phyloP scores from a whole-genome alignment of 1,284 basidiomycete genomes.

The Mycena sp. region DNA sequence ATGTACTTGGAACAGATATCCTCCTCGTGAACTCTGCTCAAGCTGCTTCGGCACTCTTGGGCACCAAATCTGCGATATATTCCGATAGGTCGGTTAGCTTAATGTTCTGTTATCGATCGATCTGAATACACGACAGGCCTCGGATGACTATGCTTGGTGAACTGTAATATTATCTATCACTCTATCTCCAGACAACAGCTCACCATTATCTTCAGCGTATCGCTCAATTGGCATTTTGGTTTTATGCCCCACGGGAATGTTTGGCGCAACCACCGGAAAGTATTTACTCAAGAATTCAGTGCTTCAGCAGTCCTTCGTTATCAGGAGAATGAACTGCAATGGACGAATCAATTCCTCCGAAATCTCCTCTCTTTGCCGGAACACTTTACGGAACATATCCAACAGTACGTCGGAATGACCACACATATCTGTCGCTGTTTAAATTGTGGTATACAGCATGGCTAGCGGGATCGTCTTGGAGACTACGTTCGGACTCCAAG shows the following conservation, averaged over 20 bases:
- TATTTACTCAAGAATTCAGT: conserved; percentile 45
- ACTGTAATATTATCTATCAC: conserved; percentile 19
- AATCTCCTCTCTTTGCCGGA: conserved; percentile 43
- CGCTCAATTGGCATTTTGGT: conserved; percentile 49
- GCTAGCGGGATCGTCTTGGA: conserved; percentile 30
- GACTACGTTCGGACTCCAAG: conserved; percentile 32
- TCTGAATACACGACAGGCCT: conserved; percentile 32
- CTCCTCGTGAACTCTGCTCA: conserved; percentile 37
- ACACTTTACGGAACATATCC: conserved; percentile 46
- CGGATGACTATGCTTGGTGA: conserved; percentile 39
- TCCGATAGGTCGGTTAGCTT: conserved; percentile 37
- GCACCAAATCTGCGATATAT: conserved; percentile 36
- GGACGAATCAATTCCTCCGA: conserved; percentile 43
- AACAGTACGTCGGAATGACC: conserved; percentile 43
- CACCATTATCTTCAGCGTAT: conserved; percentile 40
- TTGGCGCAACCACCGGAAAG: conserved; percentile 50
- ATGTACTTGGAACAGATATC: conserved; percentile 35
- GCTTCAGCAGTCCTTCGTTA: conserved; percentile 38
- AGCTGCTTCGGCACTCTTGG: conserved; percentile 35
- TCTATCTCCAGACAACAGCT: background rate
- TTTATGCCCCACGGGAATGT: conserved; percentile 50
- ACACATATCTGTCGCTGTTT: background rate
- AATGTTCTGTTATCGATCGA: too few species aligned
- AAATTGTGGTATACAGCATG: conserved; percentile 15
- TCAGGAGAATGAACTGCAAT: conserved; percentile 42